These are phyloP conservation scores for Coemansia sp. DNA, from an alignment of 192 early-diverging fungal species.

Conservation along the genomic window DNA sequence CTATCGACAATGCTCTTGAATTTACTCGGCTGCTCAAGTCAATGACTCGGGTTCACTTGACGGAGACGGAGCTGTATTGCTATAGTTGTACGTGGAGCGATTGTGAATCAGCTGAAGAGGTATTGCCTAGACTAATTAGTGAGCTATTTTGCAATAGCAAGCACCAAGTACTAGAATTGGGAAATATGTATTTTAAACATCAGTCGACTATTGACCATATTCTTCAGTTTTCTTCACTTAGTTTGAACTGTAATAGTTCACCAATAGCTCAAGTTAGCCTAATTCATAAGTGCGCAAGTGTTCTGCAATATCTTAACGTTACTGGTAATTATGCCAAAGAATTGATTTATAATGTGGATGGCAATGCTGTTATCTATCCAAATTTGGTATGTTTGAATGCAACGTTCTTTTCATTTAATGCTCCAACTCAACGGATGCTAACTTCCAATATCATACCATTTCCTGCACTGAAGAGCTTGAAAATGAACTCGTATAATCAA, in stretches of 20 bases:
- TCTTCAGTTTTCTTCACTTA: neutral
- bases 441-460: neutral
- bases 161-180: too few relatives aligned
- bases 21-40: too few relatives aligned
- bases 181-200: too few relatives aligned
- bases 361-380: neutral
- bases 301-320: neutral
- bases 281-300: neutral
- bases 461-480: neutral
- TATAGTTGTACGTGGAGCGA: too few relatives aligned
- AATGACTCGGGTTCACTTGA: too few relatives aligned
- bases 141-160: neutral
- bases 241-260: neutral
- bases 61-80: too few relatives aligned
- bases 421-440: neutral
- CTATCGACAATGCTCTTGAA: too few relatives aligned
- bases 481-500: neutral
- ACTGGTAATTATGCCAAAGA: neutral
- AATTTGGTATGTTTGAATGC: neutral
- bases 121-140: neutral
- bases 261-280: neutral
- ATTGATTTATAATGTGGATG: neutral
- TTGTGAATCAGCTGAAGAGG: too few relatives aligned
- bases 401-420: neutral
- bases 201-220: neutral